phyloP scores from a whole-genome alignment of 371 early-diverging fungal genomes.

The Mortierella sp. region DNA sequence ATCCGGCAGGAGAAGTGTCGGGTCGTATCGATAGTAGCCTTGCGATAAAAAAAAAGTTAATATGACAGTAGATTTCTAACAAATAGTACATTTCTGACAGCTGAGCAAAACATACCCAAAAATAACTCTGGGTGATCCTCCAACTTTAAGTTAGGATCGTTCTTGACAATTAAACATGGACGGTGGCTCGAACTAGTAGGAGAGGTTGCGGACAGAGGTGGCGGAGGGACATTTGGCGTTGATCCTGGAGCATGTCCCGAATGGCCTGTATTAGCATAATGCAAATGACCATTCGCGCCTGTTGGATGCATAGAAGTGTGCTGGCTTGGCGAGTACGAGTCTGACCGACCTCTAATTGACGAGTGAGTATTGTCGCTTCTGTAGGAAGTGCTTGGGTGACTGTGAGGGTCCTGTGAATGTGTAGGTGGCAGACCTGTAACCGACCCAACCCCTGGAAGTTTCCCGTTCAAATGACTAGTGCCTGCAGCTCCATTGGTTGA shows the following conservation, averaged over 20 bases:
- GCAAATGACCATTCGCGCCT: slow-evolving; percentile 21
- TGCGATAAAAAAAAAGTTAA: not conserved
- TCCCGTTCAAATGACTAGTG: slow-evolving; percentile 6
- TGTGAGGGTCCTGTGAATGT: slow-evolving; percentile 27
- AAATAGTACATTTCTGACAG: too few species aligned
- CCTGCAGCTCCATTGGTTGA: slow-evolving; percentile 17
- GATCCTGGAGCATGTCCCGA: slow-evolving; percentile 9
- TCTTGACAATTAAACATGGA: slow-evolving; percentile 65
- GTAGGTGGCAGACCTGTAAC: slow-evolving; percentile 11
- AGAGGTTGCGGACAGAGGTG: not conserved
- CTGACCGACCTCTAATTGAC: not conserved
- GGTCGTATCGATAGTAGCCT: slow-evolving; percentile 67
- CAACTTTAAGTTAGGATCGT: slow-evolving; percentile 62
- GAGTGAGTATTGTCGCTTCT: slow-evolving; percentile 19
- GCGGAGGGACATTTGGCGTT: not conserved
- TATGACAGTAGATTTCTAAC: too few species aligned
- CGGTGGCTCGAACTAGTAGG: slow-evolving; percentile 9
- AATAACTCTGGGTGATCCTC: slow-evolving; percentile 59
- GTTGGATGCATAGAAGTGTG: slow-evolving; percentile 14
- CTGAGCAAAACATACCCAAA: slow-evolving; percentile 56
- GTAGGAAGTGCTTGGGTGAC: slow-evolving; percentile 10
- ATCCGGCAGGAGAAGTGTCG: slow-evolving; percentile 62
- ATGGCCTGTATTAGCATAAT: slow-evolving; percentile 18
- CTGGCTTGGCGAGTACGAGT: slow-evolving; percentile 27
- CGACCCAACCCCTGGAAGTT: slow-evolving; percentile 41